A percentile compares a stretch with the other conserved stretches of the same genome.
Conservation (phyloP, 352 stramenopile species). For the Pythium utonaiense region DNA sequence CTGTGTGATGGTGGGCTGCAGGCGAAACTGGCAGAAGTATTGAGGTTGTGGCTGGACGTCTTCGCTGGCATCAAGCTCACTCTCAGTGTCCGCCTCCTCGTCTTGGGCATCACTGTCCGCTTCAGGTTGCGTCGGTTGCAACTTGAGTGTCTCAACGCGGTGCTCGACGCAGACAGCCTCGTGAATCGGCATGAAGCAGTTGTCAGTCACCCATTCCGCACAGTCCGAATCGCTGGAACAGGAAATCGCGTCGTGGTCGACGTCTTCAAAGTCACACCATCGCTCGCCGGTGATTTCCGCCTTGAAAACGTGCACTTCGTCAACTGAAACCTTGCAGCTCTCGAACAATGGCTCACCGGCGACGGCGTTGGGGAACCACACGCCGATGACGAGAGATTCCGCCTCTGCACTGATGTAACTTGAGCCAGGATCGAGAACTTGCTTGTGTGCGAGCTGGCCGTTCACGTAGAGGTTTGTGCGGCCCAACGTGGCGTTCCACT, state of each 20-base stretch:
- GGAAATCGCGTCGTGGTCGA: slow-evolving; percentile 19
- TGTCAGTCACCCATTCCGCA: slow-evolving; percentile 32
- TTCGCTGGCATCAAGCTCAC: no score
- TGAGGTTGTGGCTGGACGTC: not conserved
- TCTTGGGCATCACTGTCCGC: not conserved
- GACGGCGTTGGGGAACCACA: slow-evolving; percentile 69
- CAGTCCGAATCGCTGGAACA: slow-evolving; percentile 42
- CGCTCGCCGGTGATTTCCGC: slow-evolving; percentile 46
- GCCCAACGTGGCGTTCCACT: slow-evolving; percentile 53
- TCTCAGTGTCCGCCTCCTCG: no score
- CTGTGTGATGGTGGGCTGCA: slow-evolving; percentile 9
- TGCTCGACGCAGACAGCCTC: slow-evolving; percentile 40
- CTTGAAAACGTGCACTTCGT: slow-evolving; percentile 54
- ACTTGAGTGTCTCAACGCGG: slow-evolving; percentile 4
- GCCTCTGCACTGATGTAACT: slow-evolving; percentile 3
- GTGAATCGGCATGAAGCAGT: slow-evolving; percentile 67
- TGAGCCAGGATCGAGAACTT: not conserved
- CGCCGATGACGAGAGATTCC: slow-evolving; percentile 42
- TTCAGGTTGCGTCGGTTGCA: not conserved
- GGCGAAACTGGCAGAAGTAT: slow-evolving; percentile 20
- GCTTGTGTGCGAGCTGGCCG: slow-evolving; percentile 44
- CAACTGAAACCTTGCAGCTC: slow-evolving; percentile 44
- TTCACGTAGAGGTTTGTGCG: slow-evolving; percentile 65
- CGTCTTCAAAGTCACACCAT: slow-evolving; percentile 59
- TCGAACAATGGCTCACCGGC: slow-evolving; percentile 54